Base-by-base conservation (phyloP, 768 basidiomycete species). In the Amanita subjunquillea region DNA sequence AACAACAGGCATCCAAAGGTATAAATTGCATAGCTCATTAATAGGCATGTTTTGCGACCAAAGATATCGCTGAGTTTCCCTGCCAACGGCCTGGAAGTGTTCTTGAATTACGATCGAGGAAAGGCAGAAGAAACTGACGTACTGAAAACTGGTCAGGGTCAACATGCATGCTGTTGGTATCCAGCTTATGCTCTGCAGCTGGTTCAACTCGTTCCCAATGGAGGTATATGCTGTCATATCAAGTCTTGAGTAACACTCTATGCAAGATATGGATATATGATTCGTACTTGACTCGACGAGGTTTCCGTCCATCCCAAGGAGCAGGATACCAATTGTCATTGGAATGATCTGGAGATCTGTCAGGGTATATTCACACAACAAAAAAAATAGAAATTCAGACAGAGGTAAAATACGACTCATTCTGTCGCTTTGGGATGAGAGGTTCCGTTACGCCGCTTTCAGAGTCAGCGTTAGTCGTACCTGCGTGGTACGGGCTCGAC, bases 41-140 rank as follows among this genome's bases (percentile, higher is more conserved):
- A 60, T 1, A 84, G 64, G 55, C 81, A 82, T 2, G 62, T 61
- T 56, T 82, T 82, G 2, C 81, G 70, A 2, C 82, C 82, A 53
- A 82, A 85, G 1, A 83, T 82, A 57, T 85, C 82, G 60, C 80
- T 78, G 38, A 79, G 64, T 64, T 85, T 83, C 4, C 82, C 82
- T 53, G 79, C 82, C 2, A 85, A 62, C 12, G 82, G 81, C 55
- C 81, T 83, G 50, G n/a, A 50, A 50, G 17, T 22, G 34, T 13
- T 22, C 6, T 10, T 25, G 25, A 2, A 37, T 15, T 3, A 30
- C 9, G 4, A 23, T 13, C 37, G 17, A 12, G 10, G 17, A 29
- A 10, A 12, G 29, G 1, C 6, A 12, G 20, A 10, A 10, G 48
- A 15, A 27, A 7, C 12, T 27, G 40, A 6, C 69, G 36, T 45